Evolutionary conservation across 495 filamentous ascomycete genomes (phyloP), one percentile per base, ranked within the genome.

Genomic region (Xylaria longipes): DNA sequence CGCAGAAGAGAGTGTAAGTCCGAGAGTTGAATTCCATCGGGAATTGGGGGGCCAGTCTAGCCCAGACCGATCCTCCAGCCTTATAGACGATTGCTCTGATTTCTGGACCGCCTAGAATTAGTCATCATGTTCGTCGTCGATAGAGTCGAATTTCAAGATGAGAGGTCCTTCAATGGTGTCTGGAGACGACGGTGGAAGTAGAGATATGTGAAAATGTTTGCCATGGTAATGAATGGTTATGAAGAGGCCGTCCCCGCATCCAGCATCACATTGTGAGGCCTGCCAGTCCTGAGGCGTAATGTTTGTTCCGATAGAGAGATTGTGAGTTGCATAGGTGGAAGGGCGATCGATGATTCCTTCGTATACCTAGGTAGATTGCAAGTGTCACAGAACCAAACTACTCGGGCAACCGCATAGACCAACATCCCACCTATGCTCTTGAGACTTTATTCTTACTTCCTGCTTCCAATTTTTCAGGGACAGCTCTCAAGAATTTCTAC

Each of bases 31-130:
- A 5, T 3, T 29, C 39, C 29, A 29, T 31, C 41, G n/a, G 12
- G 12, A 27, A 17, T 61, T 15, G 68, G 60, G 39, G 72, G 72
- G 72, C 68, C 35, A 74, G 65, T 54, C 54, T 68, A 71, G 68
- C 27, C 54, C 68, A 74, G 22, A 71, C 63, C 62, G 68, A 63
- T 60, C 52, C 43, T 43, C 72, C 72, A 62, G 63, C 72, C 45
- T 74, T 68, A 50, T 68, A 74, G 46, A 71, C 65, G 9, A 71
- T n/a, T 54, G 17, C 37, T 22, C 71, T 63, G 68, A 74, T 74
- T 71, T 12, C 31, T 62, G 35, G 25, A 62, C 31, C 3, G 58
- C 58, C 3, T 22, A 2, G 15, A 29, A 62, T 43, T 27, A 0
- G 29, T 62, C 35, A 4, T 62, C 58, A 62, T 62, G n/a, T 15